Evolutionary conservation across 2,329 filamentous ascomycete species (phyloP), one percentile per base, ranked within the genome.

Genomic region (Nothopassalora personata): DNA sequence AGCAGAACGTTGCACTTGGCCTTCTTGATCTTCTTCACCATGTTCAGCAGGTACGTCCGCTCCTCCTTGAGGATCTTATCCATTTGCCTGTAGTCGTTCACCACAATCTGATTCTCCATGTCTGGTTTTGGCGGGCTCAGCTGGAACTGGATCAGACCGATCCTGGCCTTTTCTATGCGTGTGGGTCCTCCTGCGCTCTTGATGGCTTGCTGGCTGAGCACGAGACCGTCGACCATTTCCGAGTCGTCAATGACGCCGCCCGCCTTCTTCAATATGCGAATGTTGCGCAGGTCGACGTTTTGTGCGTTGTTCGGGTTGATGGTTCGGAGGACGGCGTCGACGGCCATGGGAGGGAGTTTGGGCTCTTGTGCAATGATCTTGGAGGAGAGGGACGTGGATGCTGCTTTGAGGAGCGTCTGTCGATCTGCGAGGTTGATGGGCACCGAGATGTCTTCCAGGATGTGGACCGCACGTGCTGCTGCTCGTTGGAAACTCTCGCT

Each of bases 1-100:
- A 99, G 82, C 48, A 97, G 86, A 47, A 99, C 94, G 71, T 99
- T 99, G 80, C 94, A 99, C 82, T 97, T 99, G 67, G 94, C 92
- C 83, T 97, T 99, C 81, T 97, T 97, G 77, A 99, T 99, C 84
- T 97, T 99, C 85, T 99, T 97, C 73, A 95, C 92, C 86, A 99
- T 90, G 81, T 97, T 97, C 60, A 99, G 84, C 65, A 99, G 85
- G 78, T 99, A 99, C 68, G 94, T 90, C 67, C 94, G 90, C 81
- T 99, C 94, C 79, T 99, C 94, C 80, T 99, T 99, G 69, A 99
- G 85, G 67, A 99, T 99, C 84, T 97, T 99, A 82, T 99, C 94
- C 94, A 99, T 99, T 76, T 99, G 94, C 72, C 94, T 86, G 83
- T 99, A 99, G 80, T 99, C 94, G 77, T 99, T 99, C 72, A 99